These are phyloP conservation scores for Colletotrichum liriopes DNA, from an alignment of 2,329 filamentous ascomycete species.

Conservation along the genomic window DNA sequence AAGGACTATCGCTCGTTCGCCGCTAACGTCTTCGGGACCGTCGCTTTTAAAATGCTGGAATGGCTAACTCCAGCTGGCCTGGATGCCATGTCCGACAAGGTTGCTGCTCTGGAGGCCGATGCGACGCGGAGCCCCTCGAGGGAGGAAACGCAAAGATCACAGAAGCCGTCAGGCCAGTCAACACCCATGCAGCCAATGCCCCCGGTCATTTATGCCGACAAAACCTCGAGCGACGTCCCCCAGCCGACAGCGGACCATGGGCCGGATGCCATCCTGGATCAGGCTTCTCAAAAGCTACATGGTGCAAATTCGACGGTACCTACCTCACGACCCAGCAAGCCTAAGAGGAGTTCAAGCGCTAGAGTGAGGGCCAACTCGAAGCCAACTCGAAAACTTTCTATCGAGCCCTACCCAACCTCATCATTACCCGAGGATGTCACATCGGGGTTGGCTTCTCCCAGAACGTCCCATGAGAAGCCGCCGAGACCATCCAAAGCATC, in stretches of 20 bases:
- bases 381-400: constrained; percentile 48
- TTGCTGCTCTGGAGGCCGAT: constrained; percentile 50
- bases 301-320: constrained; percentile 22
- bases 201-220: constrained; percentile 41
- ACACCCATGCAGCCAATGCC: constrained; percentile 31
- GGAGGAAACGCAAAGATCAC: constrained; percentile 25
- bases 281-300: constrained; percentile 37
- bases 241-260: constrained; percentile 26
- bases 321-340: constrained; percentile 20
- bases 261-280: constrained; percentile 12
- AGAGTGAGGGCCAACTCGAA: constrained; percentile 49
- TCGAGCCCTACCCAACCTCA: constrained; percentile 51
- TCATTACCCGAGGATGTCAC: constrained; percentile 50
- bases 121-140: constrained; percentile 42
- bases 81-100: constrained; percentile 62
- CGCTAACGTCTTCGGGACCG: constrained; percentile 75
- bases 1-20: constrained; percentile 74
- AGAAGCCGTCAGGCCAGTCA: constrained; percentile 36
- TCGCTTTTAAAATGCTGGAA: constrained; percentile 79
- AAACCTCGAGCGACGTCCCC: constrained; percentile 41
- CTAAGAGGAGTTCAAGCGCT: constrained; percentile 46
- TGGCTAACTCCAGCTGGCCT: constrained; percentile 76
- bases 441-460: constrained; percentile 50
- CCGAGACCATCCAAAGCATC: constrained; percentile 50
- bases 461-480: constrained; percentile 55